Base-by-base conservation (phyloP, 1,139 yeast genomes). In the Saccharomyces hybrid region DNA sequence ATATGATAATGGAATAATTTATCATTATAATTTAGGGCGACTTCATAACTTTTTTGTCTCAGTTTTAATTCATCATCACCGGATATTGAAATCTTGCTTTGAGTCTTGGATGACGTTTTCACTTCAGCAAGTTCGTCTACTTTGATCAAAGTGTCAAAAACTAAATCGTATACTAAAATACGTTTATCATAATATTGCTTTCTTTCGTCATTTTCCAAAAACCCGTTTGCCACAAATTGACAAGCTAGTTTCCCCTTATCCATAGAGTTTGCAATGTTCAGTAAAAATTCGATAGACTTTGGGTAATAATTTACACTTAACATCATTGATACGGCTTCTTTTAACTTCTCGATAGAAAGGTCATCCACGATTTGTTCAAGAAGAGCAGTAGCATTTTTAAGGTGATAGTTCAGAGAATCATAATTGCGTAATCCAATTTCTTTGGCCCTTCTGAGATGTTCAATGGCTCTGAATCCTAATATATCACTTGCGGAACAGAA, bases 401-500 rank as follows among this genome's bases (percentile, higher is more conserved):
- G 76, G 65, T 88, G 87, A 59, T 83, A 85, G 54, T 77, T 73
- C 61, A 86, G 81, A 58, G 86, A 76, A 56, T 89, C 96, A 50
- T 78, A 77, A 66, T 88, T 96, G 60, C 80, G 78, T 32, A 76
- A 72, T 1, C 88, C 90, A 60, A 83, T 80, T 57, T 82, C 86
- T 66, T 87, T 88, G 0, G 98, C 98, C 64, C 86, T 83, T 56
- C 95, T 87, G 63, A 95, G 75, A 67, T 87, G 89, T 68, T 95
- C 99, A 63, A 90, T 83, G 0, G 98, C 99, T 71, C 93, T 88
- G 75, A 91, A 95, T 26, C 95, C 88, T 57, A 90, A 79, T 31
- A 93, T 97, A 71, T 95, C 99, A 63, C 88, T 89, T 9, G 96
- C 83, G 0, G 97, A 89, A 66, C 98, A 95, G 71, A 90, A 95